Base-by-base conservation (phyloP, 306 rosid genomes). In the Gillenia trifoliata region DNA sequence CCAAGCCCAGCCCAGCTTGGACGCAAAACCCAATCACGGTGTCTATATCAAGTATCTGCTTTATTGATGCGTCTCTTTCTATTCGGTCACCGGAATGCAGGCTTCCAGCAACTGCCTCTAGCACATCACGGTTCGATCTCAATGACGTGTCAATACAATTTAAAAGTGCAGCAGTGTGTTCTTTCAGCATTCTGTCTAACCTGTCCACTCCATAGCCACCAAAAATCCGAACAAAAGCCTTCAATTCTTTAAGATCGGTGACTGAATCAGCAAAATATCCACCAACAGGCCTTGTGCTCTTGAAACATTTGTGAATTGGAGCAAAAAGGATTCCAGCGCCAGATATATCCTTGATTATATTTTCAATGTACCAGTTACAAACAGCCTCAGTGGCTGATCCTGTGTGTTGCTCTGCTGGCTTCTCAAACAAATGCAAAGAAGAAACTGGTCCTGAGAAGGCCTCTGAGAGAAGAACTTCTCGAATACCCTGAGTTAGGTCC, bases 261-360 rank as follows among this genome's bases (percentile, higher is more conserved):
- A 94, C 97, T 10, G 99, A 94, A 77, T 94, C 99, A 70, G 99
- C 99, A 83, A 94, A 94, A 76, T 91, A 94, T 78, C 99, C 99
- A 56, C 99, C 97, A 77, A 94, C 97, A 77, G 99, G 99, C 82
- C 99, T 88, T 63, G 96, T 87, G 77, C 99, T 94, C 89, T 93
- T 90, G 84, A 94, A 94, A 86, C 96, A 92, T 71, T 86, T 94
- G 88, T 92, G 96, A 77, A 84, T 73, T 61, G 99, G 95, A 64
- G 90, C 93, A 85, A 89, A 94, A 83, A 94, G 92, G 77, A 94
- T 86, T 83, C 99, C 97, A 71, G 99, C 99, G 68, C 93, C 93
- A 31, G 99, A 88, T 71, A 86, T 79, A 80, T 94, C 99, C 77
- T 94, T 94, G 74, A 92, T 87, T 79, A 94, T 90, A 83, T 92